Conservation (phyloP, 2,329 filamentous ascomycete genomes). For the Penicillium hesseltinei region DNA sequence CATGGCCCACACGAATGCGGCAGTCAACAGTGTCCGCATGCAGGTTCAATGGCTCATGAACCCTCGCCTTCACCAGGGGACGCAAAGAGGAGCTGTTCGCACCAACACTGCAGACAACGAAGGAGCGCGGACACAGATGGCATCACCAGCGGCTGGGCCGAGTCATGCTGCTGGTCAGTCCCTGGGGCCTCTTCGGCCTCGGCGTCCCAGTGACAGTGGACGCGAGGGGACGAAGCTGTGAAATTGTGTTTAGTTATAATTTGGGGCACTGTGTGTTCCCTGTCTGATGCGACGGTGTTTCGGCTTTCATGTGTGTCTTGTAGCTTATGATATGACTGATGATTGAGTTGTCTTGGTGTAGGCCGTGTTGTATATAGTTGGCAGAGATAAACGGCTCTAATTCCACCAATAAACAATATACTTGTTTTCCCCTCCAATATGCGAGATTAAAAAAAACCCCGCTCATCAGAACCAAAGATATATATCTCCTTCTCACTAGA, state of each 20-base stretch:
- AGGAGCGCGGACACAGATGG: slow-evolving; percentile 19
- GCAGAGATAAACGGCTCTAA: not conserved
- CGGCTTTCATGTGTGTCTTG: not conserved
- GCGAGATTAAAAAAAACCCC: not conserved
- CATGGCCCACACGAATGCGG: slow-evolving; percentile 60
- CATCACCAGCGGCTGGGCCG: slow-evolving; percentile 25
- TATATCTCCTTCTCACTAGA: not conserved
- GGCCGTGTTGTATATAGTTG: slow-evolving; percentile 2
- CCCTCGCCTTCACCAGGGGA: slow-evolving; percentile 50
- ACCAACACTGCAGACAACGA: slow-evolving; percentile 15
- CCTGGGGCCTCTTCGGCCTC: slow-evolving; percentile 26
- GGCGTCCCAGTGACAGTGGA: slow-evolving; percentile 41
- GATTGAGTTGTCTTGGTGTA: not conserved
- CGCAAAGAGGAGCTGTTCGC: slow-evolving; percentile 26
- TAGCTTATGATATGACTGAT: slow-evolving; percentile 6
- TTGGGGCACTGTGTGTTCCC: not conserved
- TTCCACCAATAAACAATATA: not conserved
- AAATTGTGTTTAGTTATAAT: not conserved
- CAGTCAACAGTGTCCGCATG: slow-evolving; percentile 57
- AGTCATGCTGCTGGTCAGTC: slow-evolving; percentile 25
- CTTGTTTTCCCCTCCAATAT: too few species aligned
- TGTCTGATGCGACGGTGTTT: not conserved
- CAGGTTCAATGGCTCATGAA: slow-evolving; percentile 64
- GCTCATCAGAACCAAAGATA: not conserved
- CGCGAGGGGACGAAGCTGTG: slow-evolving; percentile 44